Evolutionary conservation across 2,329 filamentous ascomycete species (phyloP).

Genomic region (Neonectria magnoliae): DNA sequence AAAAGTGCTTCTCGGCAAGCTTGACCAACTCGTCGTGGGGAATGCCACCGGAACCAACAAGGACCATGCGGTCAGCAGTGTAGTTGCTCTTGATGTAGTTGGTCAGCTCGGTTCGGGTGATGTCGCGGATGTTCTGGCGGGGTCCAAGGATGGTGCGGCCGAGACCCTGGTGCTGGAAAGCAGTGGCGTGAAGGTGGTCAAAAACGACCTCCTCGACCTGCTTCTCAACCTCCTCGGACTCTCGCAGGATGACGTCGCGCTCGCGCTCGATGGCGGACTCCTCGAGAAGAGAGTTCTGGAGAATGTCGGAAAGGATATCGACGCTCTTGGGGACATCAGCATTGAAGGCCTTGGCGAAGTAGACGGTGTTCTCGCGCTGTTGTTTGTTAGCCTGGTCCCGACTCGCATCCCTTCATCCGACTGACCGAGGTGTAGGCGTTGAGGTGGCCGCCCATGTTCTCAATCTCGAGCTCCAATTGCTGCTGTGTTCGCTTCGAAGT

Average conservation of each 20-base stretch:
- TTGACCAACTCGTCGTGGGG: conserved; percentile 94
- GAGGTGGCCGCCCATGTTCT: conserved; percentile 99
- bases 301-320: conserved; percentile 98
- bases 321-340: conserved; percentile 95
- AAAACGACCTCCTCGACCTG: conserved; percentile 99
- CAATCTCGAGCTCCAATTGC: conserved; percentile 98
- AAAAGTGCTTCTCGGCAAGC: conserved; percentile 96
- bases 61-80: conserved; percentile 98
- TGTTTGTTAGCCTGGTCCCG: conserved; percentile 41
- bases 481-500: conserved; percentile 94
- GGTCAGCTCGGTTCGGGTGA: conserved; percentile 87
- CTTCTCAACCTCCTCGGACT: conserved; percentile 99
- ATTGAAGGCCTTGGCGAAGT: conserved; percentile 99
- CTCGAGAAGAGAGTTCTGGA: conserved; percentile 99
- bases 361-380: conserved; percentile 98
- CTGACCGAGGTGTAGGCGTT: conserved; percentile 99
- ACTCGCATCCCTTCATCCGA: conserved; percentile 43
- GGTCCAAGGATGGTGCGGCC: conserved; percentile 98
- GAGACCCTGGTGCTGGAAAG: conserved; percentile 94
- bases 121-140: conserved; percentile 97
- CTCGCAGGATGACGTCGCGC: conserved; percentile 97
- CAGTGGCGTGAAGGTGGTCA: conserved; percentile 97
- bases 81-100: conserved; percentile 99
- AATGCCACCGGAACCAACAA: conserved; percentile 93
- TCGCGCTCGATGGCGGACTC: conserved; percentile 92